A percentile compares a stretch with the other conserved stretches of the same genome.
Conservation (phyloP, 805 yeast genomes). For the Lipomyces mesembrius region DNA sequence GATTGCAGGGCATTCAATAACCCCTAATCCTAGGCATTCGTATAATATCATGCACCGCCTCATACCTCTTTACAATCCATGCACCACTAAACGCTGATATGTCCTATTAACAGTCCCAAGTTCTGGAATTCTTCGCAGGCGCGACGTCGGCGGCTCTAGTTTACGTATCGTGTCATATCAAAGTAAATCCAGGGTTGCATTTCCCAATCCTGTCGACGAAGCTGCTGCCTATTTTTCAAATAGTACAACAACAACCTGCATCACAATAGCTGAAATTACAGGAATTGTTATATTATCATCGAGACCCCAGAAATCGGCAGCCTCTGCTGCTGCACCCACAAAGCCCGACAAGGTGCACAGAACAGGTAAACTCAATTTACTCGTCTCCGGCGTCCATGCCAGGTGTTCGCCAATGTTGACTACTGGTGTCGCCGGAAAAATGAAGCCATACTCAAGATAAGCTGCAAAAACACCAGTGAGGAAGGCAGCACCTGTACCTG, state of each 20-base stretch:
- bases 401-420: conserved; percentile 48
- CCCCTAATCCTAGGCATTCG: neutral
- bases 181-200: neutral
- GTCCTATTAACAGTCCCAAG: neutral
- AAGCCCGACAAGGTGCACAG: conserved; percentile 72
- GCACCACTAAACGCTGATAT: neutral
- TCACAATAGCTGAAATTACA: conserved; percentile 71
- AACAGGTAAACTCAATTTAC: conserved; percentile 57
- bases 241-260: conserved; percentile 55
- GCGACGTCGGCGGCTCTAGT: neutral
- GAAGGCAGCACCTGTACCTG: conserved; percentile 90
- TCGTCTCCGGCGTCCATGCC: conserved; percentile 67
- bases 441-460: conserved; percentile 69
- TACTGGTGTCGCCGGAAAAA: conserved; percentile 56
- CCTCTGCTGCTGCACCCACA: conserved; percentile 85
- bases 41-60: neutral
- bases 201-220: neutral
- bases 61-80: neutral
- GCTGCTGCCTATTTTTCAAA: conserved; percentile 2
- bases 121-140: neutral
- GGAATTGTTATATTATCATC: conserved; percentile 98
- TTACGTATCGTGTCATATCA: neutral
- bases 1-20: neutral
- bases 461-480: conserved; percentile 69
- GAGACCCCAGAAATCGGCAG: conserved; percentile 70